Conservation (phyloP, 371 early-diverging fungal species). For the Zychaea mexicana region DNA sequence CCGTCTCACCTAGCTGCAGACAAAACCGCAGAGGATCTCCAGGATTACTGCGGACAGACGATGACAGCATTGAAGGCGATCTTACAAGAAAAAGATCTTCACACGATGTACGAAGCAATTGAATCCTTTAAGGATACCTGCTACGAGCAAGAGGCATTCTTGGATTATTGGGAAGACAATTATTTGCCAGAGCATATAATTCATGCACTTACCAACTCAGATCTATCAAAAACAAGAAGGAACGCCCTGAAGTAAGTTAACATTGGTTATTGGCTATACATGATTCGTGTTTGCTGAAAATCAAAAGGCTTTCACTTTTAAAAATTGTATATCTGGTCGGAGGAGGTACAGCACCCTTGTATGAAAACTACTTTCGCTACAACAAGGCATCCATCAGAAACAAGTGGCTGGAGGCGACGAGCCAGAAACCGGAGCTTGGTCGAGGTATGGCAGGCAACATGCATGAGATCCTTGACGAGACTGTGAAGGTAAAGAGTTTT, state of each 20-base stretch:
- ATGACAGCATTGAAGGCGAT: background rate
- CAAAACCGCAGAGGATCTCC: background rate
- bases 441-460: no score
- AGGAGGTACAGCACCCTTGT: background rate
- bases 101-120: no score
- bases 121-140: no score
- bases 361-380: background rate
- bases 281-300: conserved; percentile 1
- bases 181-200: no score
- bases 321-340: conserved; percentile 4
- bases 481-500: no score
- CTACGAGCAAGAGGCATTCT: no score
- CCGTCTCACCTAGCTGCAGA: background rate
- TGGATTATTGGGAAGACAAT: no score
- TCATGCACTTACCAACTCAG: no score
- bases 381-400: background rate
- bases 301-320: conserved; percentile 6
- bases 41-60: background rate
- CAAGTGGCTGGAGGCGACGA: background rate
- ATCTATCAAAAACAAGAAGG: no score
- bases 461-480: no score
- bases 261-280: background rate
- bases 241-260: conserved; percentile 4
- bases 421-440: no score
- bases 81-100: no score